Percentiles rank a stretch among this genome's conserved stretches.
Conservation (phyloP, 768 basidiomycete species). For the Pleurotus pulmonarius region DNA sequence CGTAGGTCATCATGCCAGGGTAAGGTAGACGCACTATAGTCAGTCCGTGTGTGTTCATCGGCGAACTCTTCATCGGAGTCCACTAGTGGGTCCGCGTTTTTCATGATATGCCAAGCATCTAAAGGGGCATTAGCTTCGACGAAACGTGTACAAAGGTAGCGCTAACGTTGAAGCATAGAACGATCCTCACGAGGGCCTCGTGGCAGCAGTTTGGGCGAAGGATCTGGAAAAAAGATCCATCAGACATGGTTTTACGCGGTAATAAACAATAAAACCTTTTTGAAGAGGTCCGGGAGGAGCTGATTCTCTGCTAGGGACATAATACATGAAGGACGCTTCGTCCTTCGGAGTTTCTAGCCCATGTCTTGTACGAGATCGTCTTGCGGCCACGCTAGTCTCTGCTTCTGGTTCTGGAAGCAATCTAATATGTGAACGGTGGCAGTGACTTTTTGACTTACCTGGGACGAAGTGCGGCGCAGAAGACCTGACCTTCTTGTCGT, state of each 20-base stretch:
- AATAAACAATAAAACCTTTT: slow-evolving; percentile 7
- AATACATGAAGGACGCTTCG: slow-evolving; percentile 44
- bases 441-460: slow-evolving; percentile 25
- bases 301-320: slow-evolving; percentile 39
- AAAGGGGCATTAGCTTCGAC: slow-evolving; percentile 12
- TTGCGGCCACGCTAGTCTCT: slow-evolving; percentile 20
- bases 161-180: slow-evolving; percentile 46
- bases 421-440: background rate
- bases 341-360: slow-evolving; percentile 32
- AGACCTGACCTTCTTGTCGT: slow-evolving; percentile 45
- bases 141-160: slow-evolving; percentile 6
- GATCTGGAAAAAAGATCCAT: slow-evolving; percentile 4
- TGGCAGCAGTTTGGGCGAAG: slow-evolving; percentile 8
- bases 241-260: background rate
- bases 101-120: slow-evolving; percentile 75
- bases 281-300: slow-evolving; percentile 19
- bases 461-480: slow-evolving; percentile 41
- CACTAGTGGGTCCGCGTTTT: slow-evolving; percentile 57
- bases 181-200: slow-evolving; percentile 24
- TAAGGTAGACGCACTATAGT: slow-evolving; percentile 53
- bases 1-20: background rate
- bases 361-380: slow-evolving; percentile 31
- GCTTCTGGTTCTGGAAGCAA: slow-evolving; percentile 18
- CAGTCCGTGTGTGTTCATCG: slow-evolving; percentile 58
- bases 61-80: slow-evolving; percentile 73